Evolutionary conservation across 352 stramenopile genomes (phyloP).

Genomic region (Globisporangium rhizosaccharum): DNA sequence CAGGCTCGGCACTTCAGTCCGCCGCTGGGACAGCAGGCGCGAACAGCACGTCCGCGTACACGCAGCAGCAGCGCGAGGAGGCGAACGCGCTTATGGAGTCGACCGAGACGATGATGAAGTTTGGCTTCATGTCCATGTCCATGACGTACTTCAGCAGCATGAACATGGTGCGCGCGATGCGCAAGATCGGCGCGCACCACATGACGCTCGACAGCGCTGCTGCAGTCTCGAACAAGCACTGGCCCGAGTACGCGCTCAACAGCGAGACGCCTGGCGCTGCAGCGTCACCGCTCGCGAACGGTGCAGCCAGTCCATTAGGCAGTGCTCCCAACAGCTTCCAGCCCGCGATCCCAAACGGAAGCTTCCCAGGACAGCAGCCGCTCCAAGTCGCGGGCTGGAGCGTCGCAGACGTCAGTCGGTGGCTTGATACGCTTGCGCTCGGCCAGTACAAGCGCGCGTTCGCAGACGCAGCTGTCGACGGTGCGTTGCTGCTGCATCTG

Average conservation of each 20-base stretch:
- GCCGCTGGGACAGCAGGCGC: constrained; percentile 1
- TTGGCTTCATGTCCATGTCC: constrained; percentile 97
- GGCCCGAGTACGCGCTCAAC: constrained; percentile 39
- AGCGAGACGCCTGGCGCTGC: not conserved
- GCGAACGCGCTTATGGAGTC: constrained; percentile 91
- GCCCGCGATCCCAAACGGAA: constrained; percentile 37
- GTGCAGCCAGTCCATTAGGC: constrained; percentile 6
- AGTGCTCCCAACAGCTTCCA: constrained; percentile 24
- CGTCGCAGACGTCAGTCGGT: constrained; percentile 84
- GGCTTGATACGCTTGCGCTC: constrained; percentile 87
- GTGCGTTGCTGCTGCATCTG: constrained; percentile 86
- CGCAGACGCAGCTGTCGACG: constrained; percentile 84
- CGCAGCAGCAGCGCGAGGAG: constrained; percentile 86
- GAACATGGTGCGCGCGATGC: constrained; percentile 97
- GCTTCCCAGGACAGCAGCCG: constrained; percentile 60
- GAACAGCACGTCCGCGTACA: constrained; percentile 33
- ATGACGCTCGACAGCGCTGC: constrained; percentile 84
- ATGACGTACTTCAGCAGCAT: constrained; percentile 97
- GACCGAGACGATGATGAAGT: constrained; percentile 98
- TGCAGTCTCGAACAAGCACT: constrained; percentile 52
- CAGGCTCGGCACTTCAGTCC: not conserved
- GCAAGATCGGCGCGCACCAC: constrained; percentile 89
- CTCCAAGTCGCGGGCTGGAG: constrained; percentile 75
- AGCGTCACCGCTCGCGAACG: not conserved
- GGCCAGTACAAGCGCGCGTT: constrained; percentile 89